phyloP scores from a whole-genome alignment of 306 rosid species.

The Arachis stenosperma region DNA sequence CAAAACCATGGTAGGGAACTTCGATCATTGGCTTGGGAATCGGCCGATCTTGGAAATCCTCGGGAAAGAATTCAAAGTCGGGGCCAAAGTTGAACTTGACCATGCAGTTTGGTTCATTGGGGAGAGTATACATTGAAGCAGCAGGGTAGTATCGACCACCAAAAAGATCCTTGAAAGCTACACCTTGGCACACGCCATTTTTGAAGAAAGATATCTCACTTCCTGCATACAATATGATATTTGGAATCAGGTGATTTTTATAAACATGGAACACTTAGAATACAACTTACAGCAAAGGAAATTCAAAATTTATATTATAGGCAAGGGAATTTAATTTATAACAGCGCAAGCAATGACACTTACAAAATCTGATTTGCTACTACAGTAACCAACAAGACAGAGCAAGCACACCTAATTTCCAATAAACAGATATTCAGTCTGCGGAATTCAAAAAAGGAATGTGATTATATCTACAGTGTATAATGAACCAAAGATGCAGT shows the following conservation, averaged over 20 bases:
- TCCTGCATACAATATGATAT: constrained; percentile 57
- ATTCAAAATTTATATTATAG: constrained; percentile 6
- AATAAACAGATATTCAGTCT: constrained; percentile 2
- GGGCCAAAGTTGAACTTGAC: constrained; percentile 98
- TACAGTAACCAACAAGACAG: constrained; percentile 19
- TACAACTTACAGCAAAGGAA: constrained; percentile 34
- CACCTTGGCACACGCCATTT: constrained; percentile 90
- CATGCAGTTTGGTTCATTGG: constrained; percentile 84
- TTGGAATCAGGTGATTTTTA: constrained; percentile 27
- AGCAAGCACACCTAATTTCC: constrained; percentile 21
- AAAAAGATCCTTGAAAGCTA: constrained; percentile 81
- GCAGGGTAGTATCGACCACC: constrained; percentile 96
- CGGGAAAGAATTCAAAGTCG: constrained; percentile 72
- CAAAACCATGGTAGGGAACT: constrained; percentile 84
- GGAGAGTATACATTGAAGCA: constrained; percentile 94
- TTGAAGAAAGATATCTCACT: constrained; percentile 90
- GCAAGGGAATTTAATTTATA: constrained; percentile 26
- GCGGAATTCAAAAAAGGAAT: constrained; percentile 13
- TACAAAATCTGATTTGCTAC: constrained; percentile 8
- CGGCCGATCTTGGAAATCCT: constrained; percentile 66
- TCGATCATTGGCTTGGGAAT: constrained; percentile 81
- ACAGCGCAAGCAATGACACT: constrained; percentile 1
- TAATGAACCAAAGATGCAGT: constrained; percentile 10
- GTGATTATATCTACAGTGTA: neutral
- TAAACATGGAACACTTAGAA: neutral